Conservation (phyloP, 192 early-diverging fungal genomes). For the Linnemannia zychae region DNA sequence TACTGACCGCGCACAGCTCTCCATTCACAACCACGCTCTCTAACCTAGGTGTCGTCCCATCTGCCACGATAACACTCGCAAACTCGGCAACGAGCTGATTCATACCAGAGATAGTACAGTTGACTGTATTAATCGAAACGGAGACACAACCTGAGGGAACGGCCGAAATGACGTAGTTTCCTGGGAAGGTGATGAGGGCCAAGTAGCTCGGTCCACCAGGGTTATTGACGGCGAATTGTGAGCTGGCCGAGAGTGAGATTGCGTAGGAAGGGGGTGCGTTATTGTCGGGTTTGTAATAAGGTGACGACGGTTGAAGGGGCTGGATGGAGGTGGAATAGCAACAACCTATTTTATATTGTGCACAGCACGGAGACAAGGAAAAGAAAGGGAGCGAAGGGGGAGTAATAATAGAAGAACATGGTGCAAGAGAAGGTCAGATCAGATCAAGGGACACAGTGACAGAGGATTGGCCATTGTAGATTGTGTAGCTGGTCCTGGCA, state of each 20-base stretch:
- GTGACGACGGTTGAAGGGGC: neutral
- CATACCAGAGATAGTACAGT: conserved; percentile 6
- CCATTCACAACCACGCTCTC: conserved; percentile 25
- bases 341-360: conserved; percentile 15
- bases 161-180: conserved; percentile 29
- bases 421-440: neutral
- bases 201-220: conserved; percentile 2
- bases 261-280: conserved; percentile 7
- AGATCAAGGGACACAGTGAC: neutral
- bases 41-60: neutral
- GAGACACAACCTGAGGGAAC: conserved; percentile 19
- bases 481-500: neutral
- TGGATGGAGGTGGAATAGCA: conserved; percentile 19
- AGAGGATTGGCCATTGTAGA: neutral
- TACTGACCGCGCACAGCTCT: neutral
- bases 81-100: conserved; percentile 18
- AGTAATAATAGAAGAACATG: neutral
- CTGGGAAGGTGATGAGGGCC: conserved; percentile 11
- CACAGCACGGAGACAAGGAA: neutral
- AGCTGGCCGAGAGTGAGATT: conserved; percentile 13
- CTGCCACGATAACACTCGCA: neutral
- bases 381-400: neutral
- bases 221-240: conserved; percentile 23
- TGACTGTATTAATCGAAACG: conserved; percentile 3
- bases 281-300: neutral